Conservation (phyloP, 345 rosid species). For the Pelargonium nanum region DNA sequence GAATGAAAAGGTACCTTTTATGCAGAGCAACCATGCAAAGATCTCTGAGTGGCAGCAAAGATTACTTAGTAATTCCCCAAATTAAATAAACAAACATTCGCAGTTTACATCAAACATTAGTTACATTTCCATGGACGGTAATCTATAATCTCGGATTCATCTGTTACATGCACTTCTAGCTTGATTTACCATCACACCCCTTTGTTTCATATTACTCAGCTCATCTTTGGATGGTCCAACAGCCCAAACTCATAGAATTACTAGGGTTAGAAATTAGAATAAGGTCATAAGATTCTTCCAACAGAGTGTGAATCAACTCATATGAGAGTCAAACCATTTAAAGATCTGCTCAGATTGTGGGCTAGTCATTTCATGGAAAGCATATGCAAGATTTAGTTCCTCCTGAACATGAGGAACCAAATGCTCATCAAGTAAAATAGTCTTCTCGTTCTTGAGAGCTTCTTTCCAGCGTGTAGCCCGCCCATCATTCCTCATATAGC, state of each 20-base stretch:
- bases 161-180: too few species aligned
- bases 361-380: conserved; percentile 94
- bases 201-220: neutral
- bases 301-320: conserved; percentile 21
- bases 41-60: too few species aligned
- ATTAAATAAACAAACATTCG: too few species aligned
- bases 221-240: neutral
- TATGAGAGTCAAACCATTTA: conserved; percentile 83
- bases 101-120: too few species aligned
- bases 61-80: too few species aligned
- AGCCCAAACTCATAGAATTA: neutral
- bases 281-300: neutral
- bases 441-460: conserved; percentile 29
- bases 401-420: conserved; percentile 67
- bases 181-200: too few species aligned
- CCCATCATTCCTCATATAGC: conserved; percentile 72
- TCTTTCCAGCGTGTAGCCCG: conserved; percentile 56
- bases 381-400: conserved; percentile 86
- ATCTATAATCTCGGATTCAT: too few species aligned
- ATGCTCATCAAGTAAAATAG: conserved; percentile 28
- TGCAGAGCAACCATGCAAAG: too few species aligned
- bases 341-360: conserved; percentile 71
- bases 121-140: too few species aligned
- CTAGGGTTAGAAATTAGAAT: too few species aligned
- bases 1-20: too few species aligned